Base-by-base conservation (phyloP, 2,329 filamentous ascomycete species). In the Arthrinium puccinioides region DNA sequence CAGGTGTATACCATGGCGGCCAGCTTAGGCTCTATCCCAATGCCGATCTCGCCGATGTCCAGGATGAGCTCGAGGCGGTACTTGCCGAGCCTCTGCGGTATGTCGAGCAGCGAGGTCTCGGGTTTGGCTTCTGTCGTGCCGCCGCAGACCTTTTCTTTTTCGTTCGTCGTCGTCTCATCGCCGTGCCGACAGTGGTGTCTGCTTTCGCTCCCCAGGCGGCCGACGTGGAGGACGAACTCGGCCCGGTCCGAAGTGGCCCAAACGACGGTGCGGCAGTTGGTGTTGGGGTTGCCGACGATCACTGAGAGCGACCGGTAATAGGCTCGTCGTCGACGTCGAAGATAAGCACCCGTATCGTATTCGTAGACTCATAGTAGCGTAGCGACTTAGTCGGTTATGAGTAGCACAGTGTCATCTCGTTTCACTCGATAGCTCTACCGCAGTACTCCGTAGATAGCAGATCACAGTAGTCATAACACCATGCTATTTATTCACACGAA, bases 1-100 rank as follows among this genome's bases (percentile, higher is more conserved):
- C n/a, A n/a, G n/a, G n/a, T n/a, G n/a, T n/a, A n/a, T n/a, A 48
- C 44, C 32, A 52, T 48, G 11, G 44, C 46, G 2, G 49, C 49
- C 6, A 46, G 29, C 14, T 43, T 44, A 2, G 40, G 40, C n/a
- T 44, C 43, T 18, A 52, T 40, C 9, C 28, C 37, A 15, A 37
- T 41, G 13, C 5, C 32, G 32, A 10, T 16, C 28, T 5, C 5
- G 19, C 19, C 32, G 20, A 32, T 32, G 20, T 21, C 37, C 10
- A 33, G 13, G 18, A 41, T 42, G 6, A 45, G 45, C n/a, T 29
- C 13, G n/a, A 42, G 19, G n/a, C 43, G 41, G 19, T 41, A 31
- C 11, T 21, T 11, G 24, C 43, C 31, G 4, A 47, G 38, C 20
- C 30, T 14, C 8, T 18, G 11, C 10, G 41, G 41, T 2, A 45